Conservation (phyloP, 176 grass and related monocot species). For the Oryza meyeriana region DNA sequence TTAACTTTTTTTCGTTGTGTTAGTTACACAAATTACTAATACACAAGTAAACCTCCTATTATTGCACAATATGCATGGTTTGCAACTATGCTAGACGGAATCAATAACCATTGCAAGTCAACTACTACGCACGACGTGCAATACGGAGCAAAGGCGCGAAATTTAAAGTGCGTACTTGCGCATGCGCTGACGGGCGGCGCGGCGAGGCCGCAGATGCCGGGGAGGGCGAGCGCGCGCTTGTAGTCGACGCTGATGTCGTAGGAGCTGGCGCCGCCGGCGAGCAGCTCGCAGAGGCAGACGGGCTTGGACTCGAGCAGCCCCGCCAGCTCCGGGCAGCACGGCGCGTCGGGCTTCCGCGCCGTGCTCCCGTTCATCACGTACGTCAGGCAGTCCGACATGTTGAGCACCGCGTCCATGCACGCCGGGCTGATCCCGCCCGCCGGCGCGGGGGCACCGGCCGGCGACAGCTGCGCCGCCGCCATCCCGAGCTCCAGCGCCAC, state of each 20-base stretch:
- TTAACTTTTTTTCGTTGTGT: too few species aligned
- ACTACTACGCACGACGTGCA: background rate
- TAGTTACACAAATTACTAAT: too few species aligned
- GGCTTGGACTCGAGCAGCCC: constrained; percentile 71
- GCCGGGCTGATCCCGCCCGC: constrained; percentile 23
- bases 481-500: constrained; percentile 27
- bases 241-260: constrained; percentile 77
- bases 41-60: background rate
- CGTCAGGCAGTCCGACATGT: constrained; percentile 75
- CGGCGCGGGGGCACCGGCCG: constrained; percentile 31
- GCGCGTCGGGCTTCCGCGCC: constrained; percentile 47
- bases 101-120: background rate
- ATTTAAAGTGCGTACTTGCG: constrained; percentile 28
- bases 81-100: background rate
- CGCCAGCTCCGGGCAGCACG: constrained; percentile 88
- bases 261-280: constrained; percentile 52
- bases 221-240: constrained; percentile 67
- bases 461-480: constrained; percentile 30
- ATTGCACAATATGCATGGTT: background rate
- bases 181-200: constrained; percentile 65
- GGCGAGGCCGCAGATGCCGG: constrained; percentile 63
- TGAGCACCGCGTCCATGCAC: constrained; percentile 60
- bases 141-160: background rate
- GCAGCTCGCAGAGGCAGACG: constrained; percentile 80
- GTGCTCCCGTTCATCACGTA: constrained; percentile 77